Conservation (phyloP, 2,329 filamentous ascomycete species). For the Bipolaris sorokiniana region DNA sequence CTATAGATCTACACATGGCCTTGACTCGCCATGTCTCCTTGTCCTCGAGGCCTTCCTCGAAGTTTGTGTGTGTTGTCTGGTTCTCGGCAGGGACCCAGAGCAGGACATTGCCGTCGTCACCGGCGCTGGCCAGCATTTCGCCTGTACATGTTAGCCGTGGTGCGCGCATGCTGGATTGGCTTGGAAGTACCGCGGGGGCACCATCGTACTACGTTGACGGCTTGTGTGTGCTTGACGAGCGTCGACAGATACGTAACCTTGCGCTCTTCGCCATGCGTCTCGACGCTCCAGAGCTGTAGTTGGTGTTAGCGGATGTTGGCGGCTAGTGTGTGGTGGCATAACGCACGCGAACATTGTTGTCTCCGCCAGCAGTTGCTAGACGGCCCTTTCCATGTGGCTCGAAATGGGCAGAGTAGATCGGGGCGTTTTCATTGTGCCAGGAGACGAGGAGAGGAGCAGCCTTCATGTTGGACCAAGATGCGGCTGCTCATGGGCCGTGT, state of each 20-base stretch:
- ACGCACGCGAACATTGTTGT: slow-evolving; percentile 91
- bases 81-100: slow-evolving; percentile 91
- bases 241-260: slow-evolving; percentile 93
- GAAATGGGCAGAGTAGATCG: slow-evolving; percentile 97
- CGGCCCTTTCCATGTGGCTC: slow-evolving; percentile 90
- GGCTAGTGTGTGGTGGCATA: neutral
- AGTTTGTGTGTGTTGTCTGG: slow-evolving; percentile 70
- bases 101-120: slow-evolving; percentile 96
- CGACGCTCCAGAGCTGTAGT: slow-evolving; percentile 84
- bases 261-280: slow-evolving; percentile 80
- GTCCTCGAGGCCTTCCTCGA: slow-evolving; percentile 85
- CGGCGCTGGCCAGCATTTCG: slow-evolving; percentile 90
- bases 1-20: slow-evolving; percentile 95
- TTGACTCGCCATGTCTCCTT: slow-evolving; percentile 97
- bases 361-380: slow-evolving; percentile 90
- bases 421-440: slow-evolving; percentile 97
- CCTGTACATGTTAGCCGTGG: slow-evolving; percentile 60
- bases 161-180: slow-evolving; percentile 7
- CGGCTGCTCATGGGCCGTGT: slow-evolving; percentile 34
- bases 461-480: slow-evolving; percentile 70
- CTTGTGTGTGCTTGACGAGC: slow-evolving; percentile 90
- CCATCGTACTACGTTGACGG: slow-evolving; percentile 97
- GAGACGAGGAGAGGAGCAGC: slow-evolving; percentile 94
- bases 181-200: slow-evolving; percentile 78
- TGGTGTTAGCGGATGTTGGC: slow-evolving; percentile 45